A percentile compares a stretch with the other conserved stretches of the same genome.
These are phyloP conservation scores for Kodamaea fukazawae DNA, from an alignment of 805 yeast genomes.

Conservation along the genomic window DNA sequence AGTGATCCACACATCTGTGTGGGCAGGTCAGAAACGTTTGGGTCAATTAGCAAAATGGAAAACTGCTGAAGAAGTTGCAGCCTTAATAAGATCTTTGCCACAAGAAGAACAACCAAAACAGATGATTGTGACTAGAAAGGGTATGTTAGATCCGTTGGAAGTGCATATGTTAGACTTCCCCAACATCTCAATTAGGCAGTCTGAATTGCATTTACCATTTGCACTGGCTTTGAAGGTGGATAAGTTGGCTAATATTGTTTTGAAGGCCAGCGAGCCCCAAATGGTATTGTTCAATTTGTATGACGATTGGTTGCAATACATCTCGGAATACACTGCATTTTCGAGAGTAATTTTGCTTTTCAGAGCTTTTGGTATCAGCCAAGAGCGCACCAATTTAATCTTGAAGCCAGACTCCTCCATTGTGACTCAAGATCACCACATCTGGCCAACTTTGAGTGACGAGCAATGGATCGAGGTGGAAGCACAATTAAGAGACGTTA, in stretches of 20 bases:
- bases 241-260: slow-evolving; percentile 71
- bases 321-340: slow-evolving; percentile 91
- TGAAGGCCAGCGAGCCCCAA: slow-evolving; percentile 87
- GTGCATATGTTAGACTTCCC: slow-evolving; percentile 98
- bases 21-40: slow-evolving; percentile 95
- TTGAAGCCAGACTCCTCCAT: slow-evolving; percentile 72
- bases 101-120: slow-evolving; percentile 94
- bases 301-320: slow-evolving; percentile 87
- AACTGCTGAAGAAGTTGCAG: slow-evolving; percentile 96
- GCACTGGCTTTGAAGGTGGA: slow-evolving; percentile 80
- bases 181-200: slow-evolving; percentile 80
- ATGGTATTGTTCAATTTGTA: slow-evolving; percentile 88
- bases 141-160: slow-evolving; percentile 90
- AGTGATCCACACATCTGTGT: slow-evolving; percentile 88
- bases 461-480: slow-evolving; percentile 94
- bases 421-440: slow-evolving; percentile 69
- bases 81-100: slow-evolving; percentile 82
- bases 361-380: slow-evolving; percentile 75
- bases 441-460: slow-evolving; percentile 89
- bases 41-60: slow-evolving; percentile 97
- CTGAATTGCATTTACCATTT: slow-evolving; percentile 88
- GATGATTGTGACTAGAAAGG: slow-evolving; percentile 83
- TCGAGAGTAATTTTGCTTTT: slow-evolving; percentile 81
- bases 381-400: slow-evolving; percentile 71
- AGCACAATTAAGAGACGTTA: slow-evolving; percentile 80